Conservation (phyloP, 2,329 filamentous ascomycete species). For the Trichoderma polysporum region DNA sequence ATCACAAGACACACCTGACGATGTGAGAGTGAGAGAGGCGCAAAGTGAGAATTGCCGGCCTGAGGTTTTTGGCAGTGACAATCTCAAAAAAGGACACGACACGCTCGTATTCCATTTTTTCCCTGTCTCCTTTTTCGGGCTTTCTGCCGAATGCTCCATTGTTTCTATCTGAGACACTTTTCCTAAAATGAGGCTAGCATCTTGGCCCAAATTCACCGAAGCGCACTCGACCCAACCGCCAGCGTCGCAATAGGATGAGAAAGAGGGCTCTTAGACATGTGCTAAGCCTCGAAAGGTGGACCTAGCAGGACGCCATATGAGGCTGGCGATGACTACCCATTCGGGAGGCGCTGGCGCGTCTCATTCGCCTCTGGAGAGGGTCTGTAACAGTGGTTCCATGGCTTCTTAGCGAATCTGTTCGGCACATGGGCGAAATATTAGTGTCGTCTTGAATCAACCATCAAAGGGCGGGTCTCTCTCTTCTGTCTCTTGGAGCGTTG, state of each 20-base stretch:
- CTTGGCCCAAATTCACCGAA: neutral
- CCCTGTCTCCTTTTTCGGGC: neutral
- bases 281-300: neutral
- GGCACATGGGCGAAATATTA: neutral
- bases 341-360: slow-evolving; percentile 11
- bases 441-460: neutral
- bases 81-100: slow-evolving; percentile 14
- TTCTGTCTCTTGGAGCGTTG: neutral
- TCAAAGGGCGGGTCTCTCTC: neutral
- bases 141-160: neutral
- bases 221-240: slow-evolving; percentile 5
- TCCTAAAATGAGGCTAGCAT: slow-evolving; percentile 18
- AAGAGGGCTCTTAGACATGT: neutral
- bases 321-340: slow-evolving; percentile 16
- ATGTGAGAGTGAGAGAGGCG: neutral
- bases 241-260: neutral
- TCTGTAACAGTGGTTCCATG: neutral
- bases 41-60: neutral
- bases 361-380: slow-evolving; percentile 15
- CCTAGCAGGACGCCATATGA: neutral
- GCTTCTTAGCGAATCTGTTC: neutral
- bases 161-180: slow-evolving; percentile 10
- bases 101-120: neutral
- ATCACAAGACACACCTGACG: neutral
- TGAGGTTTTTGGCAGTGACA: neutral